A percentile compares a stretch with the other conserved stretches of the same genome.
These are phyloP conservation scores for Ophiocordyceps sinensis DNA, from an alignment of 2,329 filamentous ascomycete genomes.

Conservation along the genomic window DNA sequence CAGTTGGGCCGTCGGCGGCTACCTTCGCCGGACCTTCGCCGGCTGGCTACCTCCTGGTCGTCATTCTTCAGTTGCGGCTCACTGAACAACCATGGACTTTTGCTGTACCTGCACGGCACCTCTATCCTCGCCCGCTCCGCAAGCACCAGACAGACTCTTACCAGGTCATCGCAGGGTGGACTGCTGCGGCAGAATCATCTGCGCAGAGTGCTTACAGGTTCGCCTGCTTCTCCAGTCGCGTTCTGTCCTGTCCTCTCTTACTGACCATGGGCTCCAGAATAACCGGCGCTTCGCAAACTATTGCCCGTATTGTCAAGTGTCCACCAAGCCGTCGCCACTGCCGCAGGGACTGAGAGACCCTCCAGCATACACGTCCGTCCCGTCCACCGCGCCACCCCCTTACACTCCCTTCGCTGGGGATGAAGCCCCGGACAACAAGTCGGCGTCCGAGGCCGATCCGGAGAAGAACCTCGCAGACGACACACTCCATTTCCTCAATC, in stretches of 20 bases:
- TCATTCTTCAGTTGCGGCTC: too few species aligned
- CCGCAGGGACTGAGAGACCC: constrained; percentile 53
- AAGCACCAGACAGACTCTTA: constrained; percentile 44
- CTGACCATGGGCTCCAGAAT: constrained; percentile 22
- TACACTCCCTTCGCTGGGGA: constrained; percentile 13
- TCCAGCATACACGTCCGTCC: constrained; percentile 42
- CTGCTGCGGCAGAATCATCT: constrained; percentile 60
- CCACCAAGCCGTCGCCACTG: constrained; percentile 38
- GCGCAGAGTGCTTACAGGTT: constrained; percentile 53
- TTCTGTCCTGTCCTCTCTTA: not conserved
- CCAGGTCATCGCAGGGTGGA: constrained; percentile 45
- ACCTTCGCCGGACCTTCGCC: too few species aligned
- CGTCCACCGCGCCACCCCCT: constrained; percentile 23
- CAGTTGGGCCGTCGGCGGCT: too few species aligned
- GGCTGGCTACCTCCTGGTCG: too few species aligned
- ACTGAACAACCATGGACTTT: constrained; percentile 18
- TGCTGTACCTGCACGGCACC: constrained; percentile 59
- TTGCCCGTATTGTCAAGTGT: constrained; percentile 67
- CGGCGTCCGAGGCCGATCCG: constrained; percentile 8
- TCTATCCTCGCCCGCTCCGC: constrained; percentile 37
- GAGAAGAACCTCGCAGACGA: constrained; percentile 36
- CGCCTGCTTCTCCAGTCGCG: constrained; percentile 9
- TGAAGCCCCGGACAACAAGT: constrained; percentile 10
- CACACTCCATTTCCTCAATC: constrained; percentile 61
- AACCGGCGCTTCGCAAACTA: constrained; percentile 54